Evolutionary conservation across 495 filamentous ascomycete species (phyloP), one percentile per base, ranked within the genome.

Genomic region (Viridothelium virens): DNA sequence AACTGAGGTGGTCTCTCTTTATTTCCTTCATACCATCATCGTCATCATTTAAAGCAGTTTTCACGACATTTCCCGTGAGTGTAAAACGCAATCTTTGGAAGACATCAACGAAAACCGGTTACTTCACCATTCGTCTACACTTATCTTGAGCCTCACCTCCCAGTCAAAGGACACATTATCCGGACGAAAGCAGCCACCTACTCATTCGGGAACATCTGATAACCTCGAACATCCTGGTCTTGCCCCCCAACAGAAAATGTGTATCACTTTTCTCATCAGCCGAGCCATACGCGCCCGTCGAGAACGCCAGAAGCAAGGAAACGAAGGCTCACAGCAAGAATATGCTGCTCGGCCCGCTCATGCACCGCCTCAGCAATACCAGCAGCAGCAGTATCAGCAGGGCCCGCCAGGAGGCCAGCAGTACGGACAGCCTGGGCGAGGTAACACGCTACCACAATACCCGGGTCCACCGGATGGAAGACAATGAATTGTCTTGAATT

Each of bases 331-430:
- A 6, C 53, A 59, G 31, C 53, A 59, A 36, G 25, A 59, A 59
- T 59, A 59, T 2, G 53, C 6, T 10, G 18, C 11, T 14, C 53
- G 36, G 14, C 31, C 53, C 53, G 36, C 7, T 33, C 53, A 59
- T 10, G 53, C 53, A 36, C 53, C 53, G 2, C 53, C 53, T 59
- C 53, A 34, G 53, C 53, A 59, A 1, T 36, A 59, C 2, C 53
- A 59, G 36, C 53, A 59, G 53, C 53, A 59, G 53, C 53, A 59
- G 14, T 59, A 59, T 18, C 53, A 59, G 31, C 53, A 59, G 4
- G 53, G 5, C 36, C 31, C 53, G 1, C 53, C 53, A 34, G 31
- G 5, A 0, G 53, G 53, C 18, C 53, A 59, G 36, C 53, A 4
- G 31, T 10, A 59, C 7, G 53, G 31, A 53, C 48, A 53, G 31